These are phyloP conservation scores for Hypoxylon perforatum DNA, from an alignment of 495 filamentous ascomycete genomes.

Conservation along the genomic window DNA sequence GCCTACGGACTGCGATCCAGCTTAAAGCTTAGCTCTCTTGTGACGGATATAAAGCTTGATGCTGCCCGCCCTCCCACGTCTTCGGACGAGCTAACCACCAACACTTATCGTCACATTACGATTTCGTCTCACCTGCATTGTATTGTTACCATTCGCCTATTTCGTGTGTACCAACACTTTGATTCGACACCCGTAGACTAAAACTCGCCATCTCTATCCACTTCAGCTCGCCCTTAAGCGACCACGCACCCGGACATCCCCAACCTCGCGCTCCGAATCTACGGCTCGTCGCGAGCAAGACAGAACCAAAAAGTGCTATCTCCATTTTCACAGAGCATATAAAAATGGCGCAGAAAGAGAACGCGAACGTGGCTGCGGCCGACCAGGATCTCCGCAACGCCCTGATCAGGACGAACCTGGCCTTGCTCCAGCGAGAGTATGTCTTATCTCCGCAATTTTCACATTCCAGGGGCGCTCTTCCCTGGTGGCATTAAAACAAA, in stretches of 20 bases:
- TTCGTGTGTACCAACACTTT: not conserved
- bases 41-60: conserved; percentile 27
- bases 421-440: conserved; percentile 41
- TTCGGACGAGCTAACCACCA: not conserved
- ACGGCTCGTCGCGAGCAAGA: not conserved
- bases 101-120: conserved; percentile 4
- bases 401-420: conserved; percentile 38
- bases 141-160: conserved; percentile 2
- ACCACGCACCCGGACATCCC: conserved; percentile 26
- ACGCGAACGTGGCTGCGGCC: conserved; percentile 11
- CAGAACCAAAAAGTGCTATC: not conserved
- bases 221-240: conserved; percentile 2
- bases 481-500: too few relatives aligned
- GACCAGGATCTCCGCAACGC: conserved; percentile 40
- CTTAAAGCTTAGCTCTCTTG: conserved; percentile 1
- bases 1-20: too few relatives aligned
- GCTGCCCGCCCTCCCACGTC: conserved; percentile 10
- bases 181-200: not conserved
- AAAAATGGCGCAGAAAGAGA: conserved; percentile 25
- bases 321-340: not conserved
- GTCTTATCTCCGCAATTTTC: not conserved
- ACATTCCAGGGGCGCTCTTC: too few relatives aligned
- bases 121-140: conserved; percentile 11
- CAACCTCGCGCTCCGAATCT: conserved; percentile 11
- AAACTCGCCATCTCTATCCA: conserved; percentile 6